Evolutionary conservation across 108 stramenopile genomes (phyloP), one percentile per base, ranked within the genome.

Genomic region (Chaetoceros tenuissimus): DNA sequence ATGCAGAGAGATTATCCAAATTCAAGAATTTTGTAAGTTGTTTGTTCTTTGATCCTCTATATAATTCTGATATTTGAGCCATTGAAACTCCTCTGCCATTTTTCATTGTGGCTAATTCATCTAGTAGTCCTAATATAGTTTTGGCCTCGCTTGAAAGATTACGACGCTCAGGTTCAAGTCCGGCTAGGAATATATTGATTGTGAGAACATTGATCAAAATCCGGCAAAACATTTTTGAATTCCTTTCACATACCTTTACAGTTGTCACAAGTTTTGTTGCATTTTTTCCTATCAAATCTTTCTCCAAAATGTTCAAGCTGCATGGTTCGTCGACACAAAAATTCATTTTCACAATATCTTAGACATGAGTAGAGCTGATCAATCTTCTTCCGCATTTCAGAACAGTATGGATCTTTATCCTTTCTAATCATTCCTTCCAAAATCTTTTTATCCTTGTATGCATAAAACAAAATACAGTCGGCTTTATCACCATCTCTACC

Each of bases 391-490:
- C 67, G 68, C 16, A 81, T 79, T 31, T 79, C 74, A 19, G 53
- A 55, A 50, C 72, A 62, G 30, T 63, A n/a, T 3, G 67, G 76
- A 51, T 78, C 60, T 13, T 53, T 46, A 25, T 69, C 57, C 57
- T 89, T 92, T 45, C 74, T 71, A 53, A 96, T 94, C 87, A 96
- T 87, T 20, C 46, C 57, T 69, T 94, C 93, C 30, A 92, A 57
- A 29, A 76, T 67, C 49, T 79, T 72, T 64, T 90, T 93, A 71
- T 96, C 96, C 59, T 82, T 80, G 83, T 89, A 92, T 25, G 69
- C 53, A 73, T 90, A 99, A 73, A 81, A 96, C 7, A 99, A 73
- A 43, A 96, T 80, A 69, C 98, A 97, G 56, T 96, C 94, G 0
- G 96, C 94, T 25, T 76, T 63, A 48, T 79, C 74, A 19, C 96